A percentile compares a stretch with the other conserved stretches of the same genome.
Evolutionary conservation across 2,329 filamentous ascomycete genomes (phyloP).

Genomic region (Ophioceras dolichostomum): DNA sequence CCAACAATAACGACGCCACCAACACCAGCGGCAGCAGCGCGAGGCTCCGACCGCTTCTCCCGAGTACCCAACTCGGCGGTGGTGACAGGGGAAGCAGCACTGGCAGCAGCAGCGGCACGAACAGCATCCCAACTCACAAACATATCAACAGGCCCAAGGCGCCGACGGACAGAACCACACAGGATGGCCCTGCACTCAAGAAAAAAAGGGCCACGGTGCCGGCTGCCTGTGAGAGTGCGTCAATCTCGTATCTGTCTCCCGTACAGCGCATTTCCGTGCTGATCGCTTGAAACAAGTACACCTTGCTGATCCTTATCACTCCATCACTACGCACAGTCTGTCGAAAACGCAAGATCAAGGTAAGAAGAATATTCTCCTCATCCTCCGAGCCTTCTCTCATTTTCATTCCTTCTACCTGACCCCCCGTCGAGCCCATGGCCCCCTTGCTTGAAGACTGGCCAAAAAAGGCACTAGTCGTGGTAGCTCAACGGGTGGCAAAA

Average conservation of each 20-base stretch:
- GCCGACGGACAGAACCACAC: background rate
- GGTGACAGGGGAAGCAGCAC: background rate
- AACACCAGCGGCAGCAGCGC: background rate
- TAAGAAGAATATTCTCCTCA: background rate
- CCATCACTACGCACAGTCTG: slow-evolving; percentile 2
- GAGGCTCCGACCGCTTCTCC: too few relatives aligned
- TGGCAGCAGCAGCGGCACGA: background rate
- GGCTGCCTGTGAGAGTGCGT: slow-evolving; percentile 4
- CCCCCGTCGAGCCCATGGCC: too few relatives aligned
- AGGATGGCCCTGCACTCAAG: background rate
- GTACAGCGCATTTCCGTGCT: background rate
- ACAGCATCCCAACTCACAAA: background rate
- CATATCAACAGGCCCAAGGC: background rate
- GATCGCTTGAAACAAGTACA: background rate
- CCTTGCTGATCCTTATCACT: background rate
- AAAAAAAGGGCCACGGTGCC: slow-evolving; percentile 1
- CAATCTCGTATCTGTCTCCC: background rate
- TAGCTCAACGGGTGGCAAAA: too few relatives aligned
- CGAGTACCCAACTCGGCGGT: too few relatives aligned
- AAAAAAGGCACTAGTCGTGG: too few relatives aligned
- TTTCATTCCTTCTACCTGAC: background rate
- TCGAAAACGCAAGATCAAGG: slow-evolving; percentile 5
- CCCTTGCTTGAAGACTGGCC: too few relatives aligned
- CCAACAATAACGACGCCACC: too few relatives aligned
- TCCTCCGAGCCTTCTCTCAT: background rate